Percentiles rank a stretch among this genome's conserved stretches.
Evolutionary conservation across 768 basidiomycete species (phyloP).

Genomic region (Dioszegia aurantiaca): DNA sequence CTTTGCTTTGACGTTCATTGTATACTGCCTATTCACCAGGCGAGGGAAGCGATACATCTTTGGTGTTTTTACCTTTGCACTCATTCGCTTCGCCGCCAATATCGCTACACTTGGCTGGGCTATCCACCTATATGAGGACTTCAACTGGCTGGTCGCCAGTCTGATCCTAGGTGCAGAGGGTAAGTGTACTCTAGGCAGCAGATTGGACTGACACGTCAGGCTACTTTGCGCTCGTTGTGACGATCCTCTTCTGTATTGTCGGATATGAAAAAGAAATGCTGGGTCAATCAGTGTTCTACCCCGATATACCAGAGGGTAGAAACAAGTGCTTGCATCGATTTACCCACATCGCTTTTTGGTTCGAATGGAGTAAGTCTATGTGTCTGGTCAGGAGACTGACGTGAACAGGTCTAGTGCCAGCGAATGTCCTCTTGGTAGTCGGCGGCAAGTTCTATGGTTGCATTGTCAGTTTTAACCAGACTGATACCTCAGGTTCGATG

Average conservation of each 20-base stretch:
- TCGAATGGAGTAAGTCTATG: constrained; percentile 13
- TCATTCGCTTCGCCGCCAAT: constrained; percentile 9
- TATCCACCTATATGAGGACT: constrained; percentile 7
- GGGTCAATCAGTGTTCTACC: constrained; percentile 6
- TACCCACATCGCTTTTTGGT: constrained; percentile 11
- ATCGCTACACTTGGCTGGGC: constrained; percentile 11
- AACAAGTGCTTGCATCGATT: neutral
- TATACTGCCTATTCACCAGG: constrained; percentile 7
- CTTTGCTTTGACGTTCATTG: neutral
- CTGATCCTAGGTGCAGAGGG: constrained; percentile 12
- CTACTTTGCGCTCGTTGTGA: constrained; percentile 9
- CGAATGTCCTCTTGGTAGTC: constrained; percentile 6
- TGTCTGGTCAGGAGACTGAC: neutral
- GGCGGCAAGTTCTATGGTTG: constrained; percentile 11
- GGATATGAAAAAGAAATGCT: constrained; percentile 11
- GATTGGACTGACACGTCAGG: neutral
- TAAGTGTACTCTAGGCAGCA: neutral
- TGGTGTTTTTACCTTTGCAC: neutral
- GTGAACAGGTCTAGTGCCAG: constrained; percentile 3
- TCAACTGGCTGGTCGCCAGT: constrained; percentile 9
- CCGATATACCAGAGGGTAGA: constrained; percentile 3
- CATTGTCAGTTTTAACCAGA: neutral
- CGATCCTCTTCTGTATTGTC: constrained; percentile 7
- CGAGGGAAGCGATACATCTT: constrained; percentile 13
- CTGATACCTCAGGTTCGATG: neutral